Conservation (phyloP, 2,329 filamentous ascomycete species). For the Pseudogymnoascus sp. region DNA sequence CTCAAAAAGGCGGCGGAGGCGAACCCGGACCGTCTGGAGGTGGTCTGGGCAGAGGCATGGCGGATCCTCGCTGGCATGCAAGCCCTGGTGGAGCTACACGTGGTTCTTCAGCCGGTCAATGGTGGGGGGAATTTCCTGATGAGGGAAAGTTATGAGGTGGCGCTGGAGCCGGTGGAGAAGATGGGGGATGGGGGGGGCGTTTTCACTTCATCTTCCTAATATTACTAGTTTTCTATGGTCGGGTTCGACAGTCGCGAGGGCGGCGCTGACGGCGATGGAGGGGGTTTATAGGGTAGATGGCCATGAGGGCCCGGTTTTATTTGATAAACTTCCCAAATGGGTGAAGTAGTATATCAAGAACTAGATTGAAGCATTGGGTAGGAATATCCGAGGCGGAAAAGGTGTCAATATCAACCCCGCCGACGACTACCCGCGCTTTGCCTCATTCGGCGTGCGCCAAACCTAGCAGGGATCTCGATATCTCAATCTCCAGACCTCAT, state of each 20-base stretch:
- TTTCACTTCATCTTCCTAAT: background rate
- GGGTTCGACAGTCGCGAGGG: background rate
- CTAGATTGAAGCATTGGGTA: background rate
- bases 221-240: fast-evolving
- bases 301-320: too few species aligned
- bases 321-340: background rate
- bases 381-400: background rate
- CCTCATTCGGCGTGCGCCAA: too few species aligned
- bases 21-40: background rate
- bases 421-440: background rate
- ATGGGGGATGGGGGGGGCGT: background rate
- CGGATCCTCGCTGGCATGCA: background rate
- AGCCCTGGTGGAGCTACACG: background rate
- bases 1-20: too few species aligned
- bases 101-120: background rate
- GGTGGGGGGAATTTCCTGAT: background rate
- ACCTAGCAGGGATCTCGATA: background rate
- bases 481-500: background rate
- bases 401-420: background rate
- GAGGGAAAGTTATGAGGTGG: background rate
- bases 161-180: background rate
- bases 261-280: background rate
- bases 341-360: background rate
- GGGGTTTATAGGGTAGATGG: background rate
- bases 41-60: background rate